A percentile compares a stretch with the other conserved stretches of the same genome.
Evolutionary conservation across 192 early-diverging fungal genomes (phyloP).

Genomic region (Rhizophagus prolifer): DNA sequence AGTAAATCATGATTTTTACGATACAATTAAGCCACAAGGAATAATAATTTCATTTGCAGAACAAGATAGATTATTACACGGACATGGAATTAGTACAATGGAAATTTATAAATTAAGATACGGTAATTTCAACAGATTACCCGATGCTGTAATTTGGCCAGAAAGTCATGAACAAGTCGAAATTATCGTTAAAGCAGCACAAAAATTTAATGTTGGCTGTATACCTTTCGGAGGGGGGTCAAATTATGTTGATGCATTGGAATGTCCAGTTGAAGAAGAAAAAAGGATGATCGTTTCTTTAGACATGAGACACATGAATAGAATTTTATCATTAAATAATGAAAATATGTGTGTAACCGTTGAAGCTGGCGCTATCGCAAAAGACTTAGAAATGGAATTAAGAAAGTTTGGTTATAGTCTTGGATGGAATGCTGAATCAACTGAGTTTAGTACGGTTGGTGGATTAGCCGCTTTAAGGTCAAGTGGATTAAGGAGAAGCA

Average conservation of each 20-base stretch:
- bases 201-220: slow-evolving; percentile 19
- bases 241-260: slow-evolving; percentile 18
- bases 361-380: slow-evolving; percentile 8
- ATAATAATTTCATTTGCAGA: slow-evolving; percentile 13
- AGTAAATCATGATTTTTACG: slow-evolving; percentile 20
- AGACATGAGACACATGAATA: slow-evolving; percentile 25
- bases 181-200: neutral
- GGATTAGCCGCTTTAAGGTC: neutral
- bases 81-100: neutral
- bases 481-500: neutral
- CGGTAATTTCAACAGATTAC: neutral
- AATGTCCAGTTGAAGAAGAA: slow-evolving; percentile 4
- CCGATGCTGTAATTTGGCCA: slow-evolving; percentile 15
- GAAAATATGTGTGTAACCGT: slow-evolving; percentile 15
- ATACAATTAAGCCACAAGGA: slow-evolving; percentile 5
- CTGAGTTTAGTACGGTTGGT: slow-evolving; percentile 19
- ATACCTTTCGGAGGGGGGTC: slow-evolving; percentile 16
- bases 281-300: slow-evolving; percentile 8
- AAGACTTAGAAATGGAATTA: slow-evolving; percentile 11
- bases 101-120: slow-evolving; percentile 19
- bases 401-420: slow-evolving; percentile 9
- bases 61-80: slow-evolving; percentile 8
- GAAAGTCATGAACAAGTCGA: slow-evolving; percentile 21
- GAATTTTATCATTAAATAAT: slow-evolving; percentile 5
- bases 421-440: neutral